Conservation (phyloP, 2,329 filamentous ascomycete genomes). For the Atkinsonella hypoxylon region DNA sequence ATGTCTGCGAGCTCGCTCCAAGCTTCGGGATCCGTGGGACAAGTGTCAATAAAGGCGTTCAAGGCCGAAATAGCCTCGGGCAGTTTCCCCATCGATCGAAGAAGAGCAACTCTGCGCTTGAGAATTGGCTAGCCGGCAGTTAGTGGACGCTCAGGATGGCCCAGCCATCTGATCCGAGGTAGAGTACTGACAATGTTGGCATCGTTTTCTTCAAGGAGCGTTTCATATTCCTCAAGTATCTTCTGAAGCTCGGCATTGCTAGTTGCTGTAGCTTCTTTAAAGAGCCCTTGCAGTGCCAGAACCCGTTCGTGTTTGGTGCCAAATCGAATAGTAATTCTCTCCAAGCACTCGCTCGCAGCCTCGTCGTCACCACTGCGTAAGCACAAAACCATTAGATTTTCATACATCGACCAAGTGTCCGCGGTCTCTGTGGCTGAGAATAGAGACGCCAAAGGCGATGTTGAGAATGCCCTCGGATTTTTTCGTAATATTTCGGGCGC, state of each 20-base stretch:
- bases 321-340: conserved; percentile 68
- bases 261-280: conserved; percentile 70
- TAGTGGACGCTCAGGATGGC: conserved; percentile 8
- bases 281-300: conserved; percentile 69
- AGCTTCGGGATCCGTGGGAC: conserved; percentile 81
- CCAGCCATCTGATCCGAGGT: background rate
- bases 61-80: conserved; percentile 65
- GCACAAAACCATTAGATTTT: conserved; percentile 76
- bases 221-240: conserved; percentile 67
- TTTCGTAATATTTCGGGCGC: conserved; percentile 44
- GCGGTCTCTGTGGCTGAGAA: conserved; percentile 54
- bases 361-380: conserved; percentile 74
- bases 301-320: conserved; percentile 75
- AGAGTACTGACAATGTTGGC: conserved; percentile 59
- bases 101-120: conserved; percentile 71
- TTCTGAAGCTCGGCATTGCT: conserved; percentile 52
- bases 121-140: conserved; percentile 53
- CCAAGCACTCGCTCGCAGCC: conserved; percentile 63
- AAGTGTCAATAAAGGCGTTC: conserved; percentile 64
- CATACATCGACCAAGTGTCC: conserved; percentile 74
- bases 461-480: conserved; percentile 40
- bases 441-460: conserved; percentile 41
- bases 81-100: conserved; percentile 59
- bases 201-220: conserved; percentile 58
- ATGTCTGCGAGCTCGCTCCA: conserved; percentile 88